Base-by-base conservation (phyloP, 2,329 filamentous ascomycete genomes). In the Nemania sp. region DNA sequence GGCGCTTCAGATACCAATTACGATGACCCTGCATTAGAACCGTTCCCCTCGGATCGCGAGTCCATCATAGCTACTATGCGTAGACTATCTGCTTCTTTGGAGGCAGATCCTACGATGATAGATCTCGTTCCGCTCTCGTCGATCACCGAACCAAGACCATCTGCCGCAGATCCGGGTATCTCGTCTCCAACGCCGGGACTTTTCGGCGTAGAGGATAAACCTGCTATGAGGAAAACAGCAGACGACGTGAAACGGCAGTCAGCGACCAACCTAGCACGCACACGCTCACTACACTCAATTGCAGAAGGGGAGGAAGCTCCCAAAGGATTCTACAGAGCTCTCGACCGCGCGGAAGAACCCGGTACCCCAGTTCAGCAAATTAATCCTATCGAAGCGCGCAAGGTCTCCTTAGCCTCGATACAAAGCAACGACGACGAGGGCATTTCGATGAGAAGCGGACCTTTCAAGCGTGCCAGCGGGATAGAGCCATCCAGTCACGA, bases 31-130 rank as follows among this genome's bases (percentile, higher is more conserved):
- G 55, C 50, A 15, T 34, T 70, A 20, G 68, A 70, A 44, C 54
- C 49, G 14, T 69, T 70, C 49, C 67, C 68, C 6, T 65, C 64
- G 9, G 62, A 69, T 42, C 66, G 67, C 15, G 49, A 61, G 11
- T 63, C 67, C 22, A 70, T 70, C 40, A 45, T 70, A 12, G 65
- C 64, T 43, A 55, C 67, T n/a, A 46, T 70, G 52, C 65, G 66
- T 34, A 66, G 65, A 43, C 61, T 70, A 31, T 68, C 66, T 17
- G 61, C 59, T 6, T 64, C 59, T 39, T 52, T 68, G 33, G 63
- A 67, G 1, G 55, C 58, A 7, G 66, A 69, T 52, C 60, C 57
- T n/a, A 60, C 64, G 3, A 31, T 67, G 17, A 55, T 61, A 19
- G 59, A 64, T 17, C 57, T 41, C 6, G 39, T 49, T 9, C 44